These are phyloP conservation scores for Ganoderma boninense DNA, from an alignment of 1,284 basidiomycete genomes.

Conservation along the genomic window DNA sequence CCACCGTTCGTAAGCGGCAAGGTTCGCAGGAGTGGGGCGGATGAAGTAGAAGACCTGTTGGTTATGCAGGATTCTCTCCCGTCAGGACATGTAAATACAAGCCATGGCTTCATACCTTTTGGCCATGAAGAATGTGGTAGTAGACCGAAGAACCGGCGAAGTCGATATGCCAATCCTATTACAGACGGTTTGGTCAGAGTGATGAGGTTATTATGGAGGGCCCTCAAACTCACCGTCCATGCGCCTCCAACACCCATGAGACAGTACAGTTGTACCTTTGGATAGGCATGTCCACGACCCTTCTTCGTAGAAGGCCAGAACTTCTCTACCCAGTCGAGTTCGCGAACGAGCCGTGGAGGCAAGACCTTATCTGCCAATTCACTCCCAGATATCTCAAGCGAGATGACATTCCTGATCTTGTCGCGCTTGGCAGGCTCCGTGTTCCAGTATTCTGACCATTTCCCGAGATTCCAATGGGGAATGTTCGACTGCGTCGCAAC, in stretches of 20 bases:
- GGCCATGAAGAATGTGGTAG: constrained; percentile 87
- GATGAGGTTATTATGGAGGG: constrained; percentile 3
- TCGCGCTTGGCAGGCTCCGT: constrained; percentile 71
- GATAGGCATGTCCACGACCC: constrained; percentile 80
- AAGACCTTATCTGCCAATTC: constrained; percentile 66
- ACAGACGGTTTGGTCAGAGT: constrained; percentile 17
- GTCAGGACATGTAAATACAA: neutral
- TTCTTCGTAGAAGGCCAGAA: constrained; percentile 87
- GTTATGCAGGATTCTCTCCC: constrained; percentile 17
- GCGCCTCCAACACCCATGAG: constrained; percentile 89
- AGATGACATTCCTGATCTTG: constrained; percentile 68
- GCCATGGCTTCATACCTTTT: constrained; percentile 62
- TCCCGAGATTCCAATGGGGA: constrained; percentile 87
- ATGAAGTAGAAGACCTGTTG: constrained; percentile 93
- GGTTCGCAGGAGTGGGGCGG: constrained; percentile 86
- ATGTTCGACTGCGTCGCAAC: constrained; percentile 84
- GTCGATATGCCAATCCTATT: constrained; percentile 96
- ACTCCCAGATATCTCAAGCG: constrained; percentile 48
- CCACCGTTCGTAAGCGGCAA: constrained; percentile 91
- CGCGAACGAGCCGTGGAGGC: constrained; percentile 87
- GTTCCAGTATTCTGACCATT: constrained; percentile 91
- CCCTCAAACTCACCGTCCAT: constrained; percentile 79
- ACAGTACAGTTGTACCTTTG: constrained; percentile 96
- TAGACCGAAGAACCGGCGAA: constrained; percentile 96
- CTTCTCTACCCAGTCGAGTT: constrained; percentile 97